Evolutionary conservation across 2,329 filamentous ascomycete species (phyloP), one percentile per base, ranked within the genome.

Genomic region (Volutella citrinella): DNA sequence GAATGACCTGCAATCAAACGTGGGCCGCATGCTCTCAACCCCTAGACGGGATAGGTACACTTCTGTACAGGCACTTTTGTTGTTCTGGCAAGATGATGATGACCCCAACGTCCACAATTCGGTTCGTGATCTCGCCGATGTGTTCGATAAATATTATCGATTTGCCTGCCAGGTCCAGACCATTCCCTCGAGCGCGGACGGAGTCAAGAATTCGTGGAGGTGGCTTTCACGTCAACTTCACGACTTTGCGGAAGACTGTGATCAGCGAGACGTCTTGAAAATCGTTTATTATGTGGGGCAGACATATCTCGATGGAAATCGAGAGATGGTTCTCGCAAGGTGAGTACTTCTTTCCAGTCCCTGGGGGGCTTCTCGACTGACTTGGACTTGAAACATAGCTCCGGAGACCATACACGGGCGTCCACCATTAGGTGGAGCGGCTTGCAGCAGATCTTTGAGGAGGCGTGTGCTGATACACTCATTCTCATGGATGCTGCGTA

Each of bases 401-500:
- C 72, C 29, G 64, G 61, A 35, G 65, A 70, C 46, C 52, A 57
- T 16, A 60, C 67, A 18, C 64, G 65, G 32, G 62, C 66, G 5
- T 66, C 66, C 15, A 66, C 63, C 6, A 72, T 78, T 29, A 60
- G 73, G 29, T 80, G 76, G 76, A 72, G 64, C 38, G 68, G 68
- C 14, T 70, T 80, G 22, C 74, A 79, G 49, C 69, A 72, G 40
- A 69, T 70, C 12, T 59, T 80, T 7, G 76, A 80, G 50, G 71
- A 76, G 39, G 71, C 74, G 3, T 63, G 61, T 19, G 68, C 74
- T 4, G 76, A 80, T 49, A 74, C 70, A 5, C 60, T 80, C 14
- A 66, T 80, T 35, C 60, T 80, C 20, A 75, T 80, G 72, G 76
- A 80, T 53, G 68, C 74, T 6, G 70, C 72, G 0, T 79, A 76